Evolutionary conservation across 2,329 filamentous ascomycete genomes (phyloP), one percentile per base, ranked within the genome.

Genomic region (Hansfordia pulvinata): DNA sequence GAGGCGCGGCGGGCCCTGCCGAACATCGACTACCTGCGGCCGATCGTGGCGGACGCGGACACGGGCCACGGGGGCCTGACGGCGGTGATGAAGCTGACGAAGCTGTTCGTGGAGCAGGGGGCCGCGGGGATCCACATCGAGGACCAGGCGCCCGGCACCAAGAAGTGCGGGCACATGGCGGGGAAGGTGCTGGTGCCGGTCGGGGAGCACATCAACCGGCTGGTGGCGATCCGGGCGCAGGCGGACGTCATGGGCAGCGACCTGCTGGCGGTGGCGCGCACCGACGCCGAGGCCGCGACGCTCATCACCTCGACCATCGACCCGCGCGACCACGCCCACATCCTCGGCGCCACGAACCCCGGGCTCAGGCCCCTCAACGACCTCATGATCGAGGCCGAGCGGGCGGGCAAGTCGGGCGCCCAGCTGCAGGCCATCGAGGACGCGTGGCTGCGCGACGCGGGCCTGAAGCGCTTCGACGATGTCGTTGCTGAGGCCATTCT

Each of bases 141-240:
- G 59, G 90, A 98, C 53, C 90, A 96, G 58, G 88, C 90, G 4
- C 88, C 90, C 3, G 90, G 90, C 29, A 96, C 90, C 26, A 98
- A 98, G 73, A 98, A 98, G 71, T 98, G 90, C 54, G 90, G 90
- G 36, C 90, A 96, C 61, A 96, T 96, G 90, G 90, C 90, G 39
- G 90, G 90, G 47, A 96, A 96, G 62, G 90, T 96, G 22, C 66
- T 98, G 33, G 90, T 98, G 27, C 90, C 90, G 26, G 92, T 94
- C 50, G 82, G 75, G 56, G 90, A 98, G 62, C 90, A 98, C 63
- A 94, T 96, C 61, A 96, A 94, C 64, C 79, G 90, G 29, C 68
- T 98, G 29, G 85, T 98, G 26, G 86, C 90, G 41, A 96, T 98
- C 52, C 79, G 90, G 33, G 88, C 90, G 4, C 90, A 98, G 59